These are phyloP conservation scores for Pseudogymnoascus sp. DNA, from an alignment of 2,329 filamentous ascomycete species.

Conservation along the genomic window DNA sequence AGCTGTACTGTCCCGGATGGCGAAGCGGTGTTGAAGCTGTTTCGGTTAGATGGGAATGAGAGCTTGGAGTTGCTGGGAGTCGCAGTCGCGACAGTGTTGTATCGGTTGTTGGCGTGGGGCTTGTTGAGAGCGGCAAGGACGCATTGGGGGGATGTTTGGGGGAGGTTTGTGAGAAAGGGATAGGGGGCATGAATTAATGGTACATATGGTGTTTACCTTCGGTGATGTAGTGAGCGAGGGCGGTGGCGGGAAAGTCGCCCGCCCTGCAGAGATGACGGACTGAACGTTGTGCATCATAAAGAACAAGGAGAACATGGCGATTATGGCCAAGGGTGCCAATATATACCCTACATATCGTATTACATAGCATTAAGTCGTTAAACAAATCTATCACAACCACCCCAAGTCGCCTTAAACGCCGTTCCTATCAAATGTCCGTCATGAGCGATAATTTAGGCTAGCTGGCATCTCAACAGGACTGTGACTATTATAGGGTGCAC, in stretches of 20 bases:
- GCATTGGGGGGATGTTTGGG: slow-evolving; percentile 34
- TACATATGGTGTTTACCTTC: background rate
- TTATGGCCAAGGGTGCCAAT: background rate
- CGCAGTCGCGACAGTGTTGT: slow-evolving; percentile 54
- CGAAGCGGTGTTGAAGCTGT: slow-evolving; percentile 57
- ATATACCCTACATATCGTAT: background rate
- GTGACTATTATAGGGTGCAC: too few relatives aligned
- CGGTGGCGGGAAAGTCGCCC: too few relatives aligned
- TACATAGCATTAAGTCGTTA: background rate
- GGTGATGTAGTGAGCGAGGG: too few relatives aligned
- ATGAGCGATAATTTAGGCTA: background rate
- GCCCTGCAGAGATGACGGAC: background rate
- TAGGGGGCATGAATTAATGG: background rate
- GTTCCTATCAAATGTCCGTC: background rate
- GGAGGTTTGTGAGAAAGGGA: background rate
- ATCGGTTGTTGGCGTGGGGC: slow-evolving; percentile 55
- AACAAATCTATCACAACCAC: background rate
- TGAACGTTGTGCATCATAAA: background rate
- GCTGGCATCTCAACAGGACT: background rate
- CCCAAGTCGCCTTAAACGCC: background rate
- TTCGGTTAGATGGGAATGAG: slow-evolving; percentile 55
- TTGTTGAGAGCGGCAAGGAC: slow-evolving; percentile 47
- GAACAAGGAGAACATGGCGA: background rate
- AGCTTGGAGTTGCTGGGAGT: slow-evolving; percentile 53
- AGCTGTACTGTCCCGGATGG: slow-evolving; percentile 58